A percentile compares a stretch with the other conserved stretches of the same genome.
These are phyloP conservation scores for Centaurea solstitialis DNA, from an alignment of 129 eudicot species.

Conservation along the genomic window DNA sequence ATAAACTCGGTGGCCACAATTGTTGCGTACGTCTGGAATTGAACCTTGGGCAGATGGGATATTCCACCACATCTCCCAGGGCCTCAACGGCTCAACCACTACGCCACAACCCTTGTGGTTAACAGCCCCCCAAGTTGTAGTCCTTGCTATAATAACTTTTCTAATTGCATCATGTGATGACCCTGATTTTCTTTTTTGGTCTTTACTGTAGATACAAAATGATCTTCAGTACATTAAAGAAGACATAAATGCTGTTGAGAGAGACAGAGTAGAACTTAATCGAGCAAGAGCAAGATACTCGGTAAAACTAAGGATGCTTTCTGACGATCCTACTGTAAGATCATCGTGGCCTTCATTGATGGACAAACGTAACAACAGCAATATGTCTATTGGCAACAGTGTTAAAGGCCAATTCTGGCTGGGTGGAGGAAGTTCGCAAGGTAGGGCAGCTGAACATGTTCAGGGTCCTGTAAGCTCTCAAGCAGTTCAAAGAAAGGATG, in stretches of 20 bases:
- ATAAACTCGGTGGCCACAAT: too few relatives aligned
- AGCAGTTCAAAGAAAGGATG: not conserved
- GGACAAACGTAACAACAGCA: conserved; percentile 53
- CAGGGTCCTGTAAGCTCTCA: conserved; percentile 14
- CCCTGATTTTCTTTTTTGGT: not conserved
- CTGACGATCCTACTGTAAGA: conserved; percentile 47
- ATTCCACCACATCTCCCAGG: too few relatives aligned
- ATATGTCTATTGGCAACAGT: conserved; percentile 12
- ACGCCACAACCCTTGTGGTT: too few relatives aligned
- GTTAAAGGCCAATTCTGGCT: conserved; percentile 7
- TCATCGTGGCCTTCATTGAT: conserved; percentile 52
- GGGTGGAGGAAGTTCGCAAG: conserved; percentile 16
- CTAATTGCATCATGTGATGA: not conserved
- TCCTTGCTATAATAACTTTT: not conserved
- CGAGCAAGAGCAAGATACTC: conserved; percentile 63
- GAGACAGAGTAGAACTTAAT: conserved; percentile 56
- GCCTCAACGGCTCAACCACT: too few relatives aligned
- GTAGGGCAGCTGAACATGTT: conserved; percentile 9
- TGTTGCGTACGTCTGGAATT: too few relatives aligned
- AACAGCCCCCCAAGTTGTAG: not conserved
- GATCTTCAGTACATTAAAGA: conserved; percentile 84
- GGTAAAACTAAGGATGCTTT: conserved; percentile 50
- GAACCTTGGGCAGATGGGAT: too few relatives aligned
- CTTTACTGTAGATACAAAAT: conserved; percentile 58
- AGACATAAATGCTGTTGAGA: conserved; percentile 79